Conservation (phyloP, 176 grass and related monocot genomes). For the Rhynchospora pubera region DNA sequence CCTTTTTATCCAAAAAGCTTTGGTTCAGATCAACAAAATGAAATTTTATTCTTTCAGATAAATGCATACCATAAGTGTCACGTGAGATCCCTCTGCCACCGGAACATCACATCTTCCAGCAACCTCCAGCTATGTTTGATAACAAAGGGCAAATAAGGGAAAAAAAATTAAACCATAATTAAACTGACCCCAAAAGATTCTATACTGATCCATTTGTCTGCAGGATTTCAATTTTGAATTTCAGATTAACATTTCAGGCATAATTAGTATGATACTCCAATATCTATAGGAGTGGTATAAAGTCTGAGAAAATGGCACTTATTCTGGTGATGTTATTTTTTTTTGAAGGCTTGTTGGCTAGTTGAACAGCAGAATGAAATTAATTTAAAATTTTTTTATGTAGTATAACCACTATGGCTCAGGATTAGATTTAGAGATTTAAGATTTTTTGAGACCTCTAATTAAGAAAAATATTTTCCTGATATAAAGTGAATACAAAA, state of each 20-base stretch:
- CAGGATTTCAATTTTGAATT: background rate
- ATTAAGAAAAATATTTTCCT: background rate
- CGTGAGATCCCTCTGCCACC: conserved; percentile 88
- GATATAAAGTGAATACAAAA: background rate
- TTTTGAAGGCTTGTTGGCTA: too few species aligned
- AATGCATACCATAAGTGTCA: conserved; percentile 58
- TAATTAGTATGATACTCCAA: background rate
- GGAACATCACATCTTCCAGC: conserved; percentile 68
- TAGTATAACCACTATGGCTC: background rate
- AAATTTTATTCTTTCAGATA: background rate
- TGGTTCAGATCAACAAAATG: background rate
- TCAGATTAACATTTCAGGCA: background rate
- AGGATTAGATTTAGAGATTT: background rate
- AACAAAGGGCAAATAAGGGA: conserved; percentile 1
- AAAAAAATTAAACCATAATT: background rate
- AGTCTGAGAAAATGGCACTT: background rate
- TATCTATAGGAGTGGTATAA: background rate
- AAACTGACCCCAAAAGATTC: background rate
- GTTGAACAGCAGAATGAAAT: too few species aligned
- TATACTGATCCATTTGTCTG: background rate
- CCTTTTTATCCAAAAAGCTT: background rate
- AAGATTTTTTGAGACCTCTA: background rate
- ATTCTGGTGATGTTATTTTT: background rate
- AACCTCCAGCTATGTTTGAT: conserved; percentile 54
- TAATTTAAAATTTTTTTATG: background rate